phyloP scores from a whole-genome alignment of 139 green algal species.

The Volvox reticuliferus region DNA sequence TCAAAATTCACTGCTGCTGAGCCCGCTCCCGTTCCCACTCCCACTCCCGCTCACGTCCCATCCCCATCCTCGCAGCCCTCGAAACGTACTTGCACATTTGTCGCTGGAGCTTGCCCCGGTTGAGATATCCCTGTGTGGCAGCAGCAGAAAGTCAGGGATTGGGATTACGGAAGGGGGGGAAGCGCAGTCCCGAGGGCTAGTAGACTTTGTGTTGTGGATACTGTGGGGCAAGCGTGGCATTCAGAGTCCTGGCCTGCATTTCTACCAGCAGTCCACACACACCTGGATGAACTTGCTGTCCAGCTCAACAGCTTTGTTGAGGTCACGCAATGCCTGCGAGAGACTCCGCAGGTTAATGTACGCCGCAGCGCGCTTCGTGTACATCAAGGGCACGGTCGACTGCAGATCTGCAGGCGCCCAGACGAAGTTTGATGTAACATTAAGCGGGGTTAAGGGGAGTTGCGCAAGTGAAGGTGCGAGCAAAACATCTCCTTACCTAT shows the following conservation, averaged over 20 bases:
- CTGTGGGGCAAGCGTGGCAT: too few species aligned
- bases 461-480: neutral
- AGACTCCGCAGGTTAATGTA: constrained; percentile 65
- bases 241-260: too few species aligned
- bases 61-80: too few species aligned
- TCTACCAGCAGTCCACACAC: neutral
- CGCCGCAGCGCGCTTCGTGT: constrained; percentile 71
- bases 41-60: too few species aligned
- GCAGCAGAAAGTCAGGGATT: too few species aligned
- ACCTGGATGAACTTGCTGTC: constrained; percentile 54
- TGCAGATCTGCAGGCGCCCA: constrained; percentile 50
- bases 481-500: constrained; percentile 30
- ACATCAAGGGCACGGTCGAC: constrained; percentile 52
- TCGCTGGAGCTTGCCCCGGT: constrained; percentile 66
- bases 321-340: constrained; percentile 61
- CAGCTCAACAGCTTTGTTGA: constrained; percentile 58
- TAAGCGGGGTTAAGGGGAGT: neutral
- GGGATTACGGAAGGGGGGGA: too few species aligned
- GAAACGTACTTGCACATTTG: constrained; percentile 60
- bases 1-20: neutral
- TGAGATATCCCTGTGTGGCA: constrained; percentile 60
- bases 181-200: too few species aligned
- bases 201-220: too few species aligned
- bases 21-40: neutral
- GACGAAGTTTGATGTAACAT: too few species aligned